Evolutionary conservation across 768 basidiomycete genomes (phyloP).

Genomic region (Mycena rebaudengoi): DNA sequence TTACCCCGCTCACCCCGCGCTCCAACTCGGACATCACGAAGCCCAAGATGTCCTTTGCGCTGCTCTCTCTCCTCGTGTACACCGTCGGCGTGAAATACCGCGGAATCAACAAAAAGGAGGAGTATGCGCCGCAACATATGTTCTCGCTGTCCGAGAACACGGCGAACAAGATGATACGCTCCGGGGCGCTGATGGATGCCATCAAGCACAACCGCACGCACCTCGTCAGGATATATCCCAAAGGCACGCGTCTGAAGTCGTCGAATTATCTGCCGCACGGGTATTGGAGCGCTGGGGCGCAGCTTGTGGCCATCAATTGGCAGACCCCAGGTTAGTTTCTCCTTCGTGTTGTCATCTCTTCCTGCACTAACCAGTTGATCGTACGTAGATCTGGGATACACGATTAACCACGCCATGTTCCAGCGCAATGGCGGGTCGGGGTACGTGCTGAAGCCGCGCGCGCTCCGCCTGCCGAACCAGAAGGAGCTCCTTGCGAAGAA

Average conservation of each 20-base stretch:
- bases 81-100: slow-evolving; percentile 96
- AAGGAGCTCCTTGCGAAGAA: slow-evolving; percentile 63
- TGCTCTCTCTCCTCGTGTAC: slow-evolving; percentile 86
- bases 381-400: slow-evolving; percentile 87
- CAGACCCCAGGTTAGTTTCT: slow-evolving; percentile 87
- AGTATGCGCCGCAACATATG: slow-evolving; percentile 87
- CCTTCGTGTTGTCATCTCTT: background rate
- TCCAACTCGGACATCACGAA: slow-evolving; percentile 46
- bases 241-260: slow-evolving; percentile 80
- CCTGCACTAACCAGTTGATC: too few relatives aligned
- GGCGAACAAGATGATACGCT: slow-evolving; percentile 78
- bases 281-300: slow-evolving; percentile 90
- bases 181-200: slow-evolving; percentile 63
- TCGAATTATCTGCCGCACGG: slow-evolving; percentile 90
- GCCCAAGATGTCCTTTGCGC: slow-evolving; percentile 76
- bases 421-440: slow-evolving; percentile 88
- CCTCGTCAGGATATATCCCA: slow-evolving; percentile 87
- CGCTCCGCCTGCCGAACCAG: slow-evolving; percentile 66
- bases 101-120: slow-evolving; percentile 86
- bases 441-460: slow-evolving; percentile 88
- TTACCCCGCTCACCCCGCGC: slow-evolving; percentile 15
- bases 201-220: slow-evolving; percentile 89
- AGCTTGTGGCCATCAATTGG: slow-evolving; percentile 96
- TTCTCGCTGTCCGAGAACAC: slow-evolving; percentile 92
- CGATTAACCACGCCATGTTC: slow-evolving; percentile 97